Evolutionary conservation across 441 rosid genomes (phyloP).

Genomic region (Manihot esculenta): DNA sequence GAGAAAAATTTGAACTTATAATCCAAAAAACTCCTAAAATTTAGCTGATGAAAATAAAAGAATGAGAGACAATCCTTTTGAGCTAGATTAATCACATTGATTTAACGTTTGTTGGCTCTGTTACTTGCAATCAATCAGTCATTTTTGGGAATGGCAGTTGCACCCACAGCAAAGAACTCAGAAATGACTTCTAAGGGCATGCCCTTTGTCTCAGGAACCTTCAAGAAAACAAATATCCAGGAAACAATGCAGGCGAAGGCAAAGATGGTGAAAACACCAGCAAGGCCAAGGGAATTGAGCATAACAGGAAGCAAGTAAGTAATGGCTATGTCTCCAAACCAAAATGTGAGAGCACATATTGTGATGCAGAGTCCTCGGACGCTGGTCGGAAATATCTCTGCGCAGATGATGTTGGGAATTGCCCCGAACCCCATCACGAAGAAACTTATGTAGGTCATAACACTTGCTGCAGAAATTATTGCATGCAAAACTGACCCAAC

Average conservation of each 20-base stretch:
- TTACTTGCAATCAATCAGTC: conserved; percentile 12
- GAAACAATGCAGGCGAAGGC: conserved; percentile 58
- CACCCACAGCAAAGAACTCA: conserved; percentile 87
- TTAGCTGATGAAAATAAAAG: neutral
- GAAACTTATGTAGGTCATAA: conserved; percentile 69
- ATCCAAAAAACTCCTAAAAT: neutral
- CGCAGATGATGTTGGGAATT: conserved; percentile 81
- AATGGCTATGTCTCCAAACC: conserved; percentile 67
- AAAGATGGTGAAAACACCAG: conserved; percentile 74
- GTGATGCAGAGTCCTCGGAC: conserved; percentile 75
- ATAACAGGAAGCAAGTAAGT: conserved; percentile 70
- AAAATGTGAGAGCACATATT: conserved; percentile 62
- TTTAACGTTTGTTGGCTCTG: neutral
- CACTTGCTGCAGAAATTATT: conserved; percentile 66
- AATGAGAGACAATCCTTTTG: neutral
- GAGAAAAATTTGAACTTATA: neutral
- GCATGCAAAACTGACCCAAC: conserved; percentile 57
- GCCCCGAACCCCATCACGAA: conserved; percentile 98
- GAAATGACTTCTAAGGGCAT: conserved; percentile 97
- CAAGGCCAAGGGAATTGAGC: conserved; percentile 75
- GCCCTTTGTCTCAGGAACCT: conserved; percentile 97
- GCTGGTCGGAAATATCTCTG: conserved; percentile 94
- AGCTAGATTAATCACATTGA: neutral
- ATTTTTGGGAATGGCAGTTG: conserved; percentile 42
- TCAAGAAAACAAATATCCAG: conserved; percentile 66